Evolutionary conservation across 306 rosid species (phyloP).

Genomic region (Cicer arietinum): DNA sequence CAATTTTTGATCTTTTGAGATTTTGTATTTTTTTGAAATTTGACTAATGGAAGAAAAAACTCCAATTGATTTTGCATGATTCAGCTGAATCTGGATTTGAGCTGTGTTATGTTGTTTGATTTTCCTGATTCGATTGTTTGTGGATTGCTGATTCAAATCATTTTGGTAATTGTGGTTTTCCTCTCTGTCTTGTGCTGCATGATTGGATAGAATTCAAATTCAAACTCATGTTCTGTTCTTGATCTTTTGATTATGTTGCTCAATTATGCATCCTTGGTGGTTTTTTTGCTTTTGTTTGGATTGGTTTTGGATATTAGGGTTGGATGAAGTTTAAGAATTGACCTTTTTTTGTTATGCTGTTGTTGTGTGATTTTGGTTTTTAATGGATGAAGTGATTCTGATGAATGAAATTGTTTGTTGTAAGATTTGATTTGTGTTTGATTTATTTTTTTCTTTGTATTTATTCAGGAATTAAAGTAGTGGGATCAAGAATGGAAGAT

Average conservation of each 20-base stretch:
- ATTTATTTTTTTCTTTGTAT: constrained; percentile 19
- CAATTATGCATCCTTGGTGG: constrained; percentile 47
- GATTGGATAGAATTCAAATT: constrained; percentile 27
- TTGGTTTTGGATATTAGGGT: constrained; percentile 41
- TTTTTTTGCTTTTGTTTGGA: constrained; percentile 21
- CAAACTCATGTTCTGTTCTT: constrained; percentile 36
- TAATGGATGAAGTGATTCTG: constrained; percentile 22
- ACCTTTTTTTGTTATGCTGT: constrained; percentile 25
- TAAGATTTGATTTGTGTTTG: constrained; percentile 39
- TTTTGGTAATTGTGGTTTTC: constrained; percentile 30
- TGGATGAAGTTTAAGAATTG: constrained; percentile 42
- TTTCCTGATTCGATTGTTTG: constrained; percentile 39
- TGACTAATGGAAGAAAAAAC: constrained; percentile 33
- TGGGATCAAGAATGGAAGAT: constrained; percentile 41
- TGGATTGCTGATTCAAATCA: constrained; percentile 38
- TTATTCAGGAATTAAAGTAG: constrained; percentile 40
- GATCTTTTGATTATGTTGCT: constrained; percentile 47
- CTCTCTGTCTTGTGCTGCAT: constrained; percentile 43
- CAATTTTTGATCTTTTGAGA: not conserved
- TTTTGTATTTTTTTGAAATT: constrained; percentile 28
- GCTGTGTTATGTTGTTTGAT: constrained; percentile 33
- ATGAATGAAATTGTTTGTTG: constrained; percentile 25
- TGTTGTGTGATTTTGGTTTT: constrained; percentile 17
- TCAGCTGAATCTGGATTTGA: constrained; percentile 47
- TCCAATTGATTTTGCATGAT: constrained; percentile 49